Evolutionary conservation across 2,329 filamentous ascomycete species (phyloP).

Genomic region (Epichloe aotearoae): DNA sequence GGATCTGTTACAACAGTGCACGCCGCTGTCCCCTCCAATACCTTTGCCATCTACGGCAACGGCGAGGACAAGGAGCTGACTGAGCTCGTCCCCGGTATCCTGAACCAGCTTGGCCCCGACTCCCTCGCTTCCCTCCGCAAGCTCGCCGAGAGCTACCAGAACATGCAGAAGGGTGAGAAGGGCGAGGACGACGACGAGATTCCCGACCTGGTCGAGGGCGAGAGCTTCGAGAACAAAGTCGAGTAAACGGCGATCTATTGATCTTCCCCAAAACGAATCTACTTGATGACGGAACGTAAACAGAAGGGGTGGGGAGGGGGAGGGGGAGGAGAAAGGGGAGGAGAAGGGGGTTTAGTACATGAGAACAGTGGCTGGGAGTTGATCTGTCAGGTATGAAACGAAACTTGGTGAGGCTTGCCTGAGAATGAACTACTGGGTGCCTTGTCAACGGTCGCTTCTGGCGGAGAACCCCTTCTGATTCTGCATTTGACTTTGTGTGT

Average conservation of each 20-base stretch:
- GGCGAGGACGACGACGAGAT: constrained; percentile 88
- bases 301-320: neutral
- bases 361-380: constrained; percentile 3
- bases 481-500: neutral
- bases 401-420: neutral
- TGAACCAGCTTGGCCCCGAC: constrained; percentile 98
- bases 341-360: neutral
- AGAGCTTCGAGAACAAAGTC: constrained; percentile 97
- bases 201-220: constrained; percentile 88
- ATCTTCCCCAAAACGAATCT: constrained; percentile 2
- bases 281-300: constrained; percentile 5
- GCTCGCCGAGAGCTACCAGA: constrained; percentile 98
- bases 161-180: constrained; percentile 88
- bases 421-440: constrained; percentile 1
- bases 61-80: constrained; percentile 99
- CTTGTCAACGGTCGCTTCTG: neutral
- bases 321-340: neutral
- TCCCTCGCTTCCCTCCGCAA: constrained; percentile 95
- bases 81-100: constrained; percentile 96
- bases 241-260: constrained; percentile 45
- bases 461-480: neutral
- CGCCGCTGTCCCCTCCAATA: constrained; percentile 94
- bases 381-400: constrained; percentile 2
- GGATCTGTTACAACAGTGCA: constrained; percentile 50
- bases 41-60: constrained; percentile 97